These are phyloP conservation scores for Penicillium expansum DNA, from an alignment of 2,329 filamentous ascomycete genomes.

Conservation along the genomic window DNA sequence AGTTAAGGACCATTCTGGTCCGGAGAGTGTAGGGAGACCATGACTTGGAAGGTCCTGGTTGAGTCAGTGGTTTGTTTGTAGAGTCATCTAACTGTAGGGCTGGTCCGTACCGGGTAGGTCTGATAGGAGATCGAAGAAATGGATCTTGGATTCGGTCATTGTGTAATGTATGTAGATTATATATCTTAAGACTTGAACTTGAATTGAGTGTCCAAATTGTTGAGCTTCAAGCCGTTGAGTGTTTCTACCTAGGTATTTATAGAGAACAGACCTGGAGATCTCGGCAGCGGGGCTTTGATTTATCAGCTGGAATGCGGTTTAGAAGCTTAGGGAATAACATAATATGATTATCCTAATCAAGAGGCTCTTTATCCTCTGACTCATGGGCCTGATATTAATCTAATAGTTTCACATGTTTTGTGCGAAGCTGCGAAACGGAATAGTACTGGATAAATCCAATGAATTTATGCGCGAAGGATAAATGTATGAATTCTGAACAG, in stretches of 20 bases:
- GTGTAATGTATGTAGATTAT: not conserved
- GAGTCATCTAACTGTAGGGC: not conserved
- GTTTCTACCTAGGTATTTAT: not conserved
- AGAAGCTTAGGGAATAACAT: not conserved
- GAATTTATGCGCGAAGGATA: not conserved
- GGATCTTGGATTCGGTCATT: conserved; percentile 27
- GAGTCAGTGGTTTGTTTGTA: not conserved
- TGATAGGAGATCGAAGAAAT: conserved; percentile 36
- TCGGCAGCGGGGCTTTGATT: not conserved
- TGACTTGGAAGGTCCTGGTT: conserved; percentile 28
- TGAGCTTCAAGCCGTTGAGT: not conserved
- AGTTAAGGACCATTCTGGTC: conserved; percentile 26
- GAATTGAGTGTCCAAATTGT: not conserved
- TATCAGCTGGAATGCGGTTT: not conserved
- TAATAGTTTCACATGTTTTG: not conserved
- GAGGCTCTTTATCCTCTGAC: not conserved
- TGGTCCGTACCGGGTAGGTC: conserved; percentile 25
- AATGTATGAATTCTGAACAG: not conserved
- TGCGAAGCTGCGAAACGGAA: not conserved
- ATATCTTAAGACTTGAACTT: not conserved
- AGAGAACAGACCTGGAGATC: too few relatives aligned
- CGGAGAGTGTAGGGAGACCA: conserved; percentile 32
- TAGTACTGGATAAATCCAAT: not conserved
- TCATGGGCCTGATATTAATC: not conserved
- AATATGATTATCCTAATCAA: not conserved